Evolutionary conservation across 2,329 filamentous ascomycete genomes (phyloP).

Genomic region (Alternaria sp.): DNA sequence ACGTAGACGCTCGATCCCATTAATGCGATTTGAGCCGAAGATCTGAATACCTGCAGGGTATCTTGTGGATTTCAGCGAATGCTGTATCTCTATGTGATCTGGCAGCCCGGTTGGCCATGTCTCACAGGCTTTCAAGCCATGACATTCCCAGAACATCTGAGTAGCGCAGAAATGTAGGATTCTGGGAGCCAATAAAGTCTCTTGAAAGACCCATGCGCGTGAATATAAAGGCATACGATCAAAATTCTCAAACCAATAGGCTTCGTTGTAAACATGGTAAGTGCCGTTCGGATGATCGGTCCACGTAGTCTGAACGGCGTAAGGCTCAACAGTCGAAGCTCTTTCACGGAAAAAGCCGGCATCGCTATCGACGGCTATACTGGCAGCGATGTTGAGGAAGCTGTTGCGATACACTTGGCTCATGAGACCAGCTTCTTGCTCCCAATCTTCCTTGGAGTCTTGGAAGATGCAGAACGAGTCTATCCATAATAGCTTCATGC

Average conservation of each 20-base stretch:
- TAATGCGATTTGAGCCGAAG: neutral
- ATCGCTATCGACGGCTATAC: neutral
- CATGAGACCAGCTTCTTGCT: neutral
- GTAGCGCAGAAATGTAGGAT: neutral
- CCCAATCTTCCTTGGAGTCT: neutral
- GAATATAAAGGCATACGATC: neutral
- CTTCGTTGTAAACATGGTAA: neutral
- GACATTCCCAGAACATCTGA: neutral
- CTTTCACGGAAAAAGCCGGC: neutral
- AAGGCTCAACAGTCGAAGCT: neutral
- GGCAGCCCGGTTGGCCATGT: neutral
- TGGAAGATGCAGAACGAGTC: neutral
- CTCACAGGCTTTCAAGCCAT: neutral
- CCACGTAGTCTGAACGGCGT: neutral
- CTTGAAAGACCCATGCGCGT: neutral
- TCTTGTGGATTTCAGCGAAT: neutral
- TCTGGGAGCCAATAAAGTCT: neutral
- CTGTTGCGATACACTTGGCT: neutral
- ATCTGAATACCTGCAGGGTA: neutral
- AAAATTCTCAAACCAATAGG: neutral
- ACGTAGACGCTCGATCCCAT: neutral
- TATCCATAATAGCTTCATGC: neutral
- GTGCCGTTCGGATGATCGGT: neutral
- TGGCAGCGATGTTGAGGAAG: neutral
- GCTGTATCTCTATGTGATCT: accelerated